Percentiles rank a stretch among this genome's conserved stretches.
phyloP scores from a whole-genome alignment of 345 rosid species.

The Stellera chamaejasme region DNA sequence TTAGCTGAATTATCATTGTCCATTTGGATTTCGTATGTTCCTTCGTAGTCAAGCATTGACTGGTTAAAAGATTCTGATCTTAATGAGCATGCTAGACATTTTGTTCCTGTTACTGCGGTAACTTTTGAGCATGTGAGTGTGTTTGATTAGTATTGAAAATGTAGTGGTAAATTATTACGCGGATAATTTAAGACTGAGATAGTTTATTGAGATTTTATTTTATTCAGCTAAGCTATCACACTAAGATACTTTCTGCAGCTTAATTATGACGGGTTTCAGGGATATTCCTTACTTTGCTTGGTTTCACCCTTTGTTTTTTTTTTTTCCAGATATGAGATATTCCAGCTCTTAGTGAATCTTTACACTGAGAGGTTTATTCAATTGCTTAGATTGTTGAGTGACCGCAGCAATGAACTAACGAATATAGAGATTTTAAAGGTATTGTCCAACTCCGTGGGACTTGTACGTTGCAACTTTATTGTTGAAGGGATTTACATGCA shows the following conservation, averaged over 20 bases:
- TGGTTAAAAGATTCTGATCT: background rate
- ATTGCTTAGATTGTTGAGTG: constrained; percentile 89
- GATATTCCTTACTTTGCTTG: no score
- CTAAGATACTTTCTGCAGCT: background rate
- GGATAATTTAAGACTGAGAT: no score
- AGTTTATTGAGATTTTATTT: no score
- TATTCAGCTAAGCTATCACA: background rate
- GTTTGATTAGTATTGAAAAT: no score
- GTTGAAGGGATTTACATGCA: no score
- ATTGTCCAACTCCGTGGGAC: background rate
- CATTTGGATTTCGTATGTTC: background rate
- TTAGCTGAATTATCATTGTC: no score
- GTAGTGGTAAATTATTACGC: no score
- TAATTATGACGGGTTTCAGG: no score
- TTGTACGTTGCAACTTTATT: no score
- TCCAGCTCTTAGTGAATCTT: constrained; percentile 91
- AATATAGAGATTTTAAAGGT: constrained; percentile 96
- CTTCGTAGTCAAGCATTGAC: no score
- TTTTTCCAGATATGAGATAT: constrained; percentile 81
- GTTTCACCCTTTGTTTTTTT: constrained; percentile 6
- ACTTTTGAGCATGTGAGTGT: no score
- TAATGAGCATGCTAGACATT: background rate
- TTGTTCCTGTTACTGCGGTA: constrained; percentile 4
- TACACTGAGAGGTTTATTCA: constrained; percentile 94
- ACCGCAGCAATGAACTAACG: constrained; percentile 69